These are phyloP conservation scores for Beauveria pseudobassiana DNA, from an alignment of 2,329 filamentous ascomycete genomes.

Conservation along the genomic window DNA sequence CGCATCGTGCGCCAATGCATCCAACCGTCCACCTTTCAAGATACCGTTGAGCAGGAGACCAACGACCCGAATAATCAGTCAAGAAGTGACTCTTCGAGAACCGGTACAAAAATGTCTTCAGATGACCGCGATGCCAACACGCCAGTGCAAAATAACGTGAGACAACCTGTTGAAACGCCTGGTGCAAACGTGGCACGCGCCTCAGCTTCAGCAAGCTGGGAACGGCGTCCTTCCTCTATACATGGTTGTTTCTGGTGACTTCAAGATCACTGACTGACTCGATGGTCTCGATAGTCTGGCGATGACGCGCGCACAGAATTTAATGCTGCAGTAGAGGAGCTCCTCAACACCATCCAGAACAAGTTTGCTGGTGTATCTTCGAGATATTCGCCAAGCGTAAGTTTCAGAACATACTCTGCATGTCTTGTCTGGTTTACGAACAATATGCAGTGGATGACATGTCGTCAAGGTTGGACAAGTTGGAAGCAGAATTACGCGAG, in stretches of 20 bases:
- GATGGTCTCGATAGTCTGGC: neutral
- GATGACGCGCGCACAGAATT: slow-evolving; percentile 56
- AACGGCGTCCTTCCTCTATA: neutral
- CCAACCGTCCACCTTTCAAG: neutral
- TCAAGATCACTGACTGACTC: neutral
- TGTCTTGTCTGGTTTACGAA: neutral
- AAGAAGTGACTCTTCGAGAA: neutral
- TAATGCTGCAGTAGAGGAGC: slow-evolving; percentile 73
- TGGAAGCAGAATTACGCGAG: slow-evolving; percentile 65
- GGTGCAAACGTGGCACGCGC: neutral
- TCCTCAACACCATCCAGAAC: slow-evolving; percentile 74
- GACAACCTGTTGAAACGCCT: slow-evolving; percentile 13
- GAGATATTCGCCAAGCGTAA: slow-evolving; percentile 86
- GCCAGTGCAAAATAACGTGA: slow-evolving; percentile 28
- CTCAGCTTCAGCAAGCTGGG: neutral
- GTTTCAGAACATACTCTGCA: slow-evolving; percentile 22
- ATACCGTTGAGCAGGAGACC: neutral
- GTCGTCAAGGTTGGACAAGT: slow-evolving; percentile 74
- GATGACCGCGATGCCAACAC: slow-evolving; percentile 27
- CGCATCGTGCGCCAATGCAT: slow-evolving; percentile 6
- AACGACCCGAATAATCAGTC: neutral
- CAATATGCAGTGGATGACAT: slow-evolving; percentile 76
- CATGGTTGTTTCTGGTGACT: too few species aligned
- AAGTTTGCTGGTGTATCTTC: slow-evolving; percentile 79
- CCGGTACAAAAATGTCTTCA: slow-evolving; percentile 26